These are phyloP conservation scores for Lanmaoa pseudosensibilis DNA, from an alignment of 768 basidiomycete genomes.

Conservation along the genomic window DNA sequence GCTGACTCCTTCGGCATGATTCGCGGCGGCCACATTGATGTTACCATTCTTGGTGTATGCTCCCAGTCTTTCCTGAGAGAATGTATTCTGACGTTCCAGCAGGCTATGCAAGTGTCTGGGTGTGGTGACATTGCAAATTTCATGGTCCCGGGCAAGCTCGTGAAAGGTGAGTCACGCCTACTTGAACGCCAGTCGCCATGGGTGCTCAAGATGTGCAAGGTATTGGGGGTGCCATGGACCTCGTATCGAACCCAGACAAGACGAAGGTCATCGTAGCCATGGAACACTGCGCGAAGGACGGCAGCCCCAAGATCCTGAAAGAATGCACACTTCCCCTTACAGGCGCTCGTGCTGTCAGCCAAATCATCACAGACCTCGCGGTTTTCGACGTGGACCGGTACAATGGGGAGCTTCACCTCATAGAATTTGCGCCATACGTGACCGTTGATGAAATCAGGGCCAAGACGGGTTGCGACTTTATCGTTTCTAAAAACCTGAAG, in stretches of 20 bases:
- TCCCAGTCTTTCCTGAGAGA: slow-evolving; percentile 40
- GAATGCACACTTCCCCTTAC: slow-evolving; percentile 83
- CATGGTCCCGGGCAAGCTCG: slow-evolving; percentile 93
- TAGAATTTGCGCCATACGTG: slow-evolving; percentile 76
- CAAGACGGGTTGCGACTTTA: slow-evolving; percentile 82
- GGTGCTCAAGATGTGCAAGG: slow-evolving; percentile 51
- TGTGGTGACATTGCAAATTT: slow-evolving; percentile 93
- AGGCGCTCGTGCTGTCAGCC: slow-evolving; percentile 80
- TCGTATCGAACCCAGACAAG: slow-evolving; percentile 91
- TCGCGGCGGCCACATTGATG: slow-evolving; percentile 90
- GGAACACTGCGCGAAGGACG: slow-evolving; percentile 88
- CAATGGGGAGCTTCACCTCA: slow-evolving; percentile 66
- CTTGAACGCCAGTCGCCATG: neutral
- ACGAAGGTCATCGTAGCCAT: slow-evolving; percentile 87
- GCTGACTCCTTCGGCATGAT: slow-evolving; percentile 96
- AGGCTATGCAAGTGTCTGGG: slow-evolving; percentile 93
- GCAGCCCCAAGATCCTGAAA: slow-evolving; percentile 80
- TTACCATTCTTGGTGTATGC: slow-evolving; percentile 86
- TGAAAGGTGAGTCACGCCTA: slow-evolving; percentile 54
- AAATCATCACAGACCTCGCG: slow-evolving; percentile 86
- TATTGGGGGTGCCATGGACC: slow-evolving; percentile 94
- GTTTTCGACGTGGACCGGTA: slow-evolving; percentile 84
- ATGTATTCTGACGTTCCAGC: slow-evolving; percentile 1
- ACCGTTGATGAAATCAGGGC: slow-evolving; percentile 75
- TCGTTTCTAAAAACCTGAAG: slow-evolving; percentile 52